Evolutionary conservation across 2,329 filamentous ascomycete species (phyloP), one percentile per base, ranked within the genome.

Genomic region (Nemania serpens): DNA sequence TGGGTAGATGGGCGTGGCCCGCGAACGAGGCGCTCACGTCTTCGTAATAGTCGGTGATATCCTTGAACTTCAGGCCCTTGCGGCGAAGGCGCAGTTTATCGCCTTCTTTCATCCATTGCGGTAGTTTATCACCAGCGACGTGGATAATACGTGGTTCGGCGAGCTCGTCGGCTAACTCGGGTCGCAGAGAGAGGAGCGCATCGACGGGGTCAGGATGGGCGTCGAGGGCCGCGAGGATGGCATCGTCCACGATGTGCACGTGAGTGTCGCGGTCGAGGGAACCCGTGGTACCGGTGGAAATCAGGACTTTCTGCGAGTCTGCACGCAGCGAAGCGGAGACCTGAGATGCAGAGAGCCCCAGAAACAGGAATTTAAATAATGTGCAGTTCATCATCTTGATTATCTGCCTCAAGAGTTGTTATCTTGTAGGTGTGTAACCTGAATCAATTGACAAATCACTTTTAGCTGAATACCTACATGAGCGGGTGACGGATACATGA

Each of bases 21-120:
- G 59, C 56, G n/a, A 39, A 55, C 18, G 48, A 43, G 17, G 20
- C 51, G 15, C 39, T 46, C 6, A 54, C 52, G 17, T 86, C 85
- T 52, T 87, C 82, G 18, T 81, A 78, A 54, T 84, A 84, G 58
- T 87, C 81, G 25, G 90, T 92, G 70, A 93, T 88, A 75, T 93
- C 90, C 79, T 92, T 91, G 80, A 93, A 93, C 71, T 87, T 89
- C 64, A 84, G 81, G 63, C 89, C 88, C 74, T 89, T 81, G 86
- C 62, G 36, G n/a, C 90, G 69, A 48, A 63, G n/a, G 18, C 58
- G 62, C 25, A 64, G 20, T 52, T 64, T 64, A 49, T 64, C 62
- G 13, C 62, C 62, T 36, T 90, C 87, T 0, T 84, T 88, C 46
- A 90, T 82, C 84, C 85, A 88, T 77, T 79, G 76, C 34, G 83